Conservation (phyloP, 2,329 filamentous ascomycete genomes). For the Helotiales sp. region DNA sequence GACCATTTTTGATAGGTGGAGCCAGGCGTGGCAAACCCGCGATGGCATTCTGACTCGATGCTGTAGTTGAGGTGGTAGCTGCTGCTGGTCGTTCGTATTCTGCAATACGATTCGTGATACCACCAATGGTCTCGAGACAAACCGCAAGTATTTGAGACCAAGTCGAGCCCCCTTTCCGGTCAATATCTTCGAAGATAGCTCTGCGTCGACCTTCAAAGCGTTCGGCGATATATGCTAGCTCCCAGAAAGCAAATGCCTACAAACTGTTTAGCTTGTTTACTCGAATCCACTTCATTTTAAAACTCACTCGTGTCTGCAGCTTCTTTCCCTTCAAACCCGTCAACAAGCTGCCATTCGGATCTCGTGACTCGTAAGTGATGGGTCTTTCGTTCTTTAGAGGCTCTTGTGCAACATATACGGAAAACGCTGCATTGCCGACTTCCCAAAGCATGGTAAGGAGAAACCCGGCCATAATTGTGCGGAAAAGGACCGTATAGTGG, state of each 20-base stretch:
- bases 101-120: slow-evolving; percentile 66
- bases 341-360: slow-evolving; percentile 87
- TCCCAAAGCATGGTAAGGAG: slow-evolving; percentile 75
- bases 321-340: slow-evolving; percentile 84
- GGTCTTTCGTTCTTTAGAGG: slow-evolving; percentile 84
- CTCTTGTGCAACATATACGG: slow-evolving; percentile 74
- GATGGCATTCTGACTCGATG: slow-evolving; percentile 10
- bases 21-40: slow-evolving; percentile 29
- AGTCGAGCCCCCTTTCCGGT: slow-evolving; percentile 74
- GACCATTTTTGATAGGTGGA: slow-evolving; percentile 27
- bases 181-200: slow-evolving; percentile 83
- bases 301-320: slow-evolving; percentile 65
- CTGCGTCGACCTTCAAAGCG: slow-evolving; percentile 71
- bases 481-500: slow-evolving; percentile 54
- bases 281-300: neutral
- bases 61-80: slow-evolving; percentile 33
- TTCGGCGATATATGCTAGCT: slow-evolving; percentile 77
- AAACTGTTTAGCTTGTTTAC: slow-evolving; percentile 16
- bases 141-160: slow-evolving; percentile 76
- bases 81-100: slow-evolving; percentile 48
- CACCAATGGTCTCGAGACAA: slow-evolving; percentile 69
- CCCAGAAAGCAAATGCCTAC: slow-evolving; percentile 86
- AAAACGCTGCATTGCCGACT: slow-evolving; percentile 74
- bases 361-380: slow-evolving; percentile 80
- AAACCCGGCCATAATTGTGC: slow-evolving; percentile 61